Evolutionary conservation across 257 asterid species (phyloP).

Genomic region (Solanum pennellii): DNA sequence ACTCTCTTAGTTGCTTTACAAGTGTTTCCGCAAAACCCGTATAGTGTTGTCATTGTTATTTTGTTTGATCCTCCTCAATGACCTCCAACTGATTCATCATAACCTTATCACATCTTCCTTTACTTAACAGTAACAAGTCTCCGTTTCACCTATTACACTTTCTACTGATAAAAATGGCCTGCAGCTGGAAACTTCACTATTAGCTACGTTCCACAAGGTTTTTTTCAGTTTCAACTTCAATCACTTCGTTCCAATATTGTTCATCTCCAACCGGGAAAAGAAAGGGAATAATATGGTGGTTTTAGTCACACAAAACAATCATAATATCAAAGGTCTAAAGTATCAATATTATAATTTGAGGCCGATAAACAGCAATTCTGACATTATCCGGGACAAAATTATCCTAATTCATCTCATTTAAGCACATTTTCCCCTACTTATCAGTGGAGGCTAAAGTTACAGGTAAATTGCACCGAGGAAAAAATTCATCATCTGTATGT

Average conservation of each 20-base stretch:
- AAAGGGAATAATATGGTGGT: not conserved
- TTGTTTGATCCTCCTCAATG: not conserved
- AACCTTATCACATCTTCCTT: not conserved
- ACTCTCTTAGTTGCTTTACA: not conserved
- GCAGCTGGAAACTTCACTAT: not conserved
- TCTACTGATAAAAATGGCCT: not conserved
- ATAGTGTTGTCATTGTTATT: not conserved
- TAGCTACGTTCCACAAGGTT: not conserved
- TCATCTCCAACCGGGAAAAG: not conserved
- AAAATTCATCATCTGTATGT: constrained; percentile 40
- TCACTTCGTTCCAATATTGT: not conserved
- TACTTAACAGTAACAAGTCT: not conserved
- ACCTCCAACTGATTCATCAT: not conserved
- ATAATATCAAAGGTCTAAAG: not conserved
- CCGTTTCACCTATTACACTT: not conserved
- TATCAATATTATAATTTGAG: not conserved
- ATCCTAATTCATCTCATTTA: not conserved
- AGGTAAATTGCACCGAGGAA: not conserved
- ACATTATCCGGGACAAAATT: not conserved
- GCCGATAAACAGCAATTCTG: not conserved
- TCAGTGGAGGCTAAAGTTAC: constrained; percentile 6
- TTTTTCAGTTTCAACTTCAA: not conserved
- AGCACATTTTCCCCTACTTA: constrained; percentile 3
- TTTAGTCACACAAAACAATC: not conserved
- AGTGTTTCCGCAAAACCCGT: not conserved